Base-by-base conservation (phyloP, 1,139 yeast species). In the Yamadazyma trypodendri region DNA sequence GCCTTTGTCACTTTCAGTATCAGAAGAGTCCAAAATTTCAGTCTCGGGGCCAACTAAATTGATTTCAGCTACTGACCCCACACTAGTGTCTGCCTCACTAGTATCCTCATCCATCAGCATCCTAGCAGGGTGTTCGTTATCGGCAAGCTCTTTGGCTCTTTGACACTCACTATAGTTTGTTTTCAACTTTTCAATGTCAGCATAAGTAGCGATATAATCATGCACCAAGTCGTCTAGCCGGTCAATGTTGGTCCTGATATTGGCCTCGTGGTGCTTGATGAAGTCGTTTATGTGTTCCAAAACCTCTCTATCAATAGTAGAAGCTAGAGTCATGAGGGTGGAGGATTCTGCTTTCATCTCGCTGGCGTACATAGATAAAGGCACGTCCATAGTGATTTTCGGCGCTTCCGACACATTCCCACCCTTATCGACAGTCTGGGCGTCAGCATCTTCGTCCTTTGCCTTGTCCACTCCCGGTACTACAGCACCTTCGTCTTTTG, bases 211-310 rank as follows among this genome's bases (percentile, higher is more conserved):
- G n/a, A 54, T 54, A 39, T 68, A 70, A 10, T 63, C 64, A 9
- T 49, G 46, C 27, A 60, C 54, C 8, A 61, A 43, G 2, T 54
- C 55, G 14, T 51, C 51, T 21, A 68, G 49, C n/a, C 56, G 52
- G 9, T 53, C 54, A 31, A 66, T 40, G 3, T 54, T 50, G 9
- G 44, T 41, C 4, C 61, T 50, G 3, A 69, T 53, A 32, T 52
- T 57, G 0, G 75, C 72, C 43, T 71, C 76, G 39, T 68, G 55
- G 6, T 45, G 40, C 39, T 68, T 69, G 20, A 71, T 54, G 42
- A 67, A 69, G 7, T 48, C 49, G 8, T 71, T 65, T 13, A 71
- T 49, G n/a, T 51, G 53, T 25, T 63, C 68, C 41, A 70, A 51
- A 1, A 70, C 65, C 28, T 60, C 60, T 17, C 58, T 50, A 40